These are phyloP conservation scores for Pseudonitzschia delicatissima DNA, from an alignment of 108 stramenopile species.

Conservation along the genomic window DNA sequence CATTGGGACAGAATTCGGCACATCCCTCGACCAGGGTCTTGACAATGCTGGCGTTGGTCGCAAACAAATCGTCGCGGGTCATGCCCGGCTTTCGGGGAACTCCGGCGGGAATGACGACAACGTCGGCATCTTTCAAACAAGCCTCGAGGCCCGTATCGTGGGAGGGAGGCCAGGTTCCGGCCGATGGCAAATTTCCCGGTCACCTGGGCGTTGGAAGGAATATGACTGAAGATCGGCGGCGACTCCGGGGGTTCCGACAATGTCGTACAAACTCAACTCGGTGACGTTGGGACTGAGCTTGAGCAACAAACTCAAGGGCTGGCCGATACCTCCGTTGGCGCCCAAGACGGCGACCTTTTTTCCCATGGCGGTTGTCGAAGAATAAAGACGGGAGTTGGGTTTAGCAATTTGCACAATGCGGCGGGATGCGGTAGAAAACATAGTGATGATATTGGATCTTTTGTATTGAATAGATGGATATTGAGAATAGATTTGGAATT, in stretches of 20 bases:
- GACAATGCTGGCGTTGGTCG: conserved; percentile 76
- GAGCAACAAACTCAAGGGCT: conserved; percentile 95
- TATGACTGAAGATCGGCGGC: conserved; percentile 92
- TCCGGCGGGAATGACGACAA: conserved; percentile 99
- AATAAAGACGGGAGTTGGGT: conserved; percentile 26
- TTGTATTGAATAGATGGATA: too few species aligned
- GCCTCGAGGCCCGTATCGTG: conserved; percentile 68
- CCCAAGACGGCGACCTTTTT: conserved; percentile 91
- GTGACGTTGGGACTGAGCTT: conserved; percentile 87
- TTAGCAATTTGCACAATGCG: not conserved
- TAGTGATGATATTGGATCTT: too few species aligned
- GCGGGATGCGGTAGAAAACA: conserved; percentile 20
- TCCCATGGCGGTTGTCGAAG: conserved; percentile 45
- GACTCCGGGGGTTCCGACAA: conserved; percentile 94
- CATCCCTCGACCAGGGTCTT: conserved; percentile 93
- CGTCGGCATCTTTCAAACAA: conserved; percentile 80
- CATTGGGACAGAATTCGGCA: conserved; percentile 93
- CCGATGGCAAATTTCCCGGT: conserved; percentile 64
- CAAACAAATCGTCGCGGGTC: conserved; percentile 93
- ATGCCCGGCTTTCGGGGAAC: conserved; percentile 98
- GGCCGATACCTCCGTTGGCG: conserved; percentile 98
- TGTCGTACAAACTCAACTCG: conserved; percentile 87
- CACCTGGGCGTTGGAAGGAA: conserved; percentile 42
- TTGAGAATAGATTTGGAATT: too few species aligned
- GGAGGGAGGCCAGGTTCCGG: conserved; percentile 72